A percentile compares a stretch with the other conserved stretches of the same genome.
Evolutionary conservation across 805 yeast genomes (phyloP).

Genomic region (Candida montana): DNA sequence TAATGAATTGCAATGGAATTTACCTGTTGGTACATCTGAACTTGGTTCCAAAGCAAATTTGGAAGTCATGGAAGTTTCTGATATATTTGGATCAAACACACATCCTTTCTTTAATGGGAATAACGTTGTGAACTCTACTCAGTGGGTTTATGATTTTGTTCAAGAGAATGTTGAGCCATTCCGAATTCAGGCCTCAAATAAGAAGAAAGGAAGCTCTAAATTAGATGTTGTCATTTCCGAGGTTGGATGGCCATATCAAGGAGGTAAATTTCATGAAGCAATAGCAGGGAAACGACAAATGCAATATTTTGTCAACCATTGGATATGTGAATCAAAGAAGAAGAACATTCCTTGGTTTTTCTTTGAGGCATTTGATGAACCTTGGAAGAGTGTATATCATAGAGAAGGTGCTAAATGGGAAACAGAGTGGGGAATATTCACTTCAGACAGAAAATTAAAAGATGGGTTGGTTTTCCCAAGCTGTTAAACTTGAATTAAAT

Average conservation of each 20-base stretch:
- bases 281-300: conserved; percentile 40
- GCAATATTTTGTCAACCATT: conserved; percentile 44
- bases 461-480: conserved; percentile 36
- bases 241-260: conserved; percentile 69
- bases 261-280: conserved; percentile 45
- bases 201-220: conserved; percentile 19
- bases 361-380: conserved; percentile 70
- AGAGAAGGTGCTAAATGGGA: conserved; percentile 52
- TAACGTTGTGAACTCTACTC: conserved; percentile 37
- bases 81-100: conserved; percentile 55
- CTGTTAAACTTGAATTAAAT: too few relatives aligned
- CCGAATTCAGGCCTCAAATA: conserved; percentile 21
- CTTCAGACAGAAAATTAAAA: conserved; percentile 42
- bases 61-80: conserved; percentile 39
- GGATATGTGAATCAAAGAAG: conserved; percentile 43
- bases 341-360: conserved; percentile 42
- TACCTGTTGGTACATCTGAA: conserved; percentile 63
- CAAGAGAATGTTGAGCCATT: conserved; percentile 38
- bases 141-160: conserved; percentile 49
- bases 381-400: conserved; percentile 57
- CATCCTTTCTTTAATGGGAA: conserved; percentile 69
- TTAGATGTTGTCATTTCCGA: conserved; percentile 44
- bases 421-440: conserved; percentile 66
- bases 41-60: conserved; percentile 42
- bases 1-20: conserved; percentile 28